Evolutionary conservation across 768 basidiomycete species (phyloP).

Genomic region (Mycena sanguinolenta): DNA sequence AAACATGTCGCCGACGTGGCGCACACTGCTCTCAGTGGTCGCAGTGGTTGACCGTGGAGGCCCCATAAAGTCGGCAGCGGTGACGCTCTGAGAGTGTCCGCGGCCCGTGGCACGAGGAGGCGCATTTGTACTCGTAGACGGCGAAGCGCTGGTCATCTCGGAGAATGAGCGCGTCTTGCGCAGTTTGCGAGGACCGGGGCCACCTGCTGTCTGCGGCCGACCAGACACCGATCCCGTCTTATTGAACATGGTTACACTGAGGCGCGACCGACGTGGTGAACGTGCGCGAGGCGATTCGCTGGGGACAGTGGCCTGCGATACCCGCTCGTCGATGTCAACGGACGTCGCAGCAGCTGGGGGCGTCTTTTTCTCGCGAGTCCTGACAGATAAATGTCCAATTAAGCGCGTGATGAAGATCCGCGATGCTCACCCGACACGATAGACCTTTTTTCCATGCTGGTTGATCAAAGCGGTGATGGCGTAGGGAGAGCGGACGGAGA

Average conservation of each 20-base stretch:
- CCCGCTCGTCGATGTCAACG: constrained; percentile 63
- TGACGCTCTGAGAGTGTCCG: constrained; percentile 85
- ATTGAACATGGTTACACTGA: constrained; percentile 75
- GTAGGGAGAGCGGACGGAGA: constrained; percentile 80
- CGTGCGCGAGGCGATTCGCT: constrained; percentile 56
- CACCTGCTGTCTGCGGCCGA: constrained; percentile 46
- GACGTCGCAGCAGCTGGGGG: constrained; percentile 64
- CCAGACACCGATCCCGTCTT: constrained; percentile 46
- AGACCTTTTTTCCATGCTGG: constrained; percentile 84
- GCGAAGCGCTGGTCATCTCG: constrained; percentile 57
- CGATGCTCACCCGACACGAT: constrained; percentile 77
- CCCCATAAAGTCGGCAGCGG: constrained; percentile 64
- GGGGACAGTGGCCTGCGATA: constrained; percentile 48
- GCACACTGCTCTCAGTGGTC: constrained; percentile 18
- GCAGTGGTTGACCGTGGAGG: background rate
- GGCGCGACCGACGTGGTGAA: constrained; percentile 68
- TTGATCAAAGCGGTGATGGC: constrained; percentile 87
- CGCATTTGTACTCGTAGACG: constrained; percentile 42
- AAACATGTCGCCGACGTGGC: constrained; percentile 66
- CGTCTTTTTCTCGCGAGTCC: constrained; percentile 72
- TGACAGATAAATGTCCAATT: constrained; percentile 43
- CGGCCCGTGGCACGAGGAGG: constrained; percentile 59
- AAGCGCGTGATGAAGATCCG: constrained; percentile 8
- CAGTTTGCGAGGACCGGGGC: constrained; percentile 64
- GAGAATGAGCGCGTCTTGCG: constrained; percentile 84